Percentiles rank a stretch among this genome's conserved stretches.
Evolutionary conservation across 805 yeast species (phyloP).

Genomic region (Candida germanica): DNA sequence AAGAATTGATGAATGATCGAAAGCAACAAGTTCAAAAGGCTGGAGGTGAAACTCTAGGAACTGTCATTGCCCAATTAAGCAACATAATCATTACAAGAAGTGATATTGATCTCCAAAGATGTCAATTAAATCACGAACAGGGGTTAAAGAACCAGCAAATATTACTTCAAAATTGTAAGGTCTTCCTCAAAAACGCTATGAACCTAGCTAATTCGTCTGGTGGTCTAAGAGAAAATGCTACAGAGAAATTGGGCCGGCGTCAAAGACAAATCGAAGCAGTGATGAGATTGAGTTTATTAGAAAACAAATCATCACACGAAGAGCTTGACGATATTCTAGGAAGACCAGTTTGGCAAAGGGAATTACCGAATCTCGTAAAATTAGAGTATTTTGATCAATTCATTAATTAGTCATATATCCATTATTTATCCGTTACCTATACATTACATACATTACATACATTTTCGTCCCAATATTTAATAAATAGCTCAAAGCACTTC

Average conservation of each 20-base stretch:
- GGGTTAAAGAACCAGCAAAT: slow-evolving; percentile 28
- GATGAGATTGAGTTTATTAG: slow-evolving; percentile 44
- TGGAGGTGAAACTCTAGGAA: slow-evolving; percentile 27
- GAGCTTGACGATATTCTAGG: slow-evolving; percentile 34
- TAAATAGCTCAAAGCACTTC: slow-evolving; percentile 1
- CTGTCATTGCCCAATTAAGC: slow-evolving; percentile 34
- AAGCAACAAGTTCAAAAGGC: slow-evolving; percentile 16
- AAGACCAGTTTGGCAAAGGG: slow-evolving; percentile 26
- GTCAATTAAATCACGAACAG: slow-evolving; percentile 29
- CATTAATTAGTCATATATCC: neutral
- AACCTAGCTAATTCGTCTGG: slow-evolving; percentile 44
- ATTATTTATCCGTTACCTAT: neutral
- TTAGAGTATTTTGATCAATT: slow-evolving; percentile 30
- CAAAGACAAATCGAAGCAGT: slow-evolving; percentile 45
- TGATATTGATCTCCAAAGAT: slow-evolving; percentile 50
- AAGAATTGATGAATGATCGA: slow-evolving; percentile 25
- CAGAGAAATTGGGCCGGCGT: slow-evolving; percentile 42
- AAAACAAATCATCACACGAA: slow-evolving; percentile 27
- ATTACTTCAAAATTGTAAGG: slow-evolving; percentile 38
- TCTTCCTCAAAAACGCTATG: slow-evolving; percentile 45
- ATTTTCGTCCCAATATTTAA: no score
- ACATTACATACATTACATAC: no score
- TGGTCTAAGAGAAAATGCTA: slow-evolving; percentile 47
- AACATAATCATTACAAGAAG: slow-evolving; percentile 48
- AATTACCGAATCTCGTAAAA: slow-evolving; percentile 20